phyloP scores from a whole-genome alignment of 2,329 filamentous ascomycete genomes.

The Ploettnerulaceae sp. region DNA sequence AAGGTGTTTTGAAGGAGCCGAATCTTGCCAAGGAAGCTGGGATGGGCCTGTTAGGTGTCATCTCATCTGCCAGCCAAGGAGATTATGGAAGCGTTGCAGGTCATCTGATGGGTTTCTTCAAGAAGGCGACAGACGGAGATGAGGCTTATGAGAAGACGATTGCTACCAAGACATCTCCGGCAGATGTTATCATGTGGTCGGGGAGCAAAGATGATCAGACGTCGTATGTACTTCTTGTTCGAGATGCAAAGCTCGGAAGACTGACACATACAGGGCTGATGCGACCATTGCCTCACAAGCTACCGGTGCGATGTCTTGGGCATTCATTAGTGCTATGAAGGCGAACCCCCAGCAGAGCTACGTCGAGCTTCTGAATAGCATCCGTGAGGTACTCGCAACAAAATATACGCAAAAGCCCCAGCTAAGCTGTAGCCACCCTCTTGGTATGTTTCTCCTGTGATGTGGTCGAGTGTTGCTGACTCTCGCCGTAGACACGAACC shows the following conservation, averaged over 20 bases:
- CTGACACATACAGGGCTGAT: slow-evolving; percentile 56
- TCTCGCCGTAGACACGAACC: slow-evolving; percentile 2
- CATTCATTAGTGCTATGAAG: slow-evolving; percentile 83
- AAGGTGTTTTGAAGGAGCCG: slow-evolving; percentile 52
- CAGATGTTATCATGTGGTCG: slow-evolving; percentile 96
- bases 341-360: slow-evolving; percentile 93
- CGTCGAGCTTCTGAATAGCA: slow-evolving; percentile 86
- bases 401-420: slow-evolving; percentile 94
- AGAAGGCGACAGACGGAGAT: slow-evolving; percentile 76
- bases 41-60: slow-evolving; percentile 53
- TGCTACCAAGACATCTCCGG: slow-evolving; percentile 85
- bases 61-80: slow-evolving; percentile 66
- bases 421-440: slow-evolving; percentile 86
- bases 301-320: slow-evolving; percentile 95
- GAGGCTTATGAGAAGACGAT: slow-evolving; percentile 73
- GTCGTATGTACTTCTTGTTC: slow-evolving; percentile 54
- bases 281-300: slow-evolving; percentile 77
- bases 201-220: slow-evolving; percentile 95
- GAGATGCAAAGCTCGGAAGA: background rate
- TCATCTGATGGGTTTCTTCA: slow-evolving; percentile 75
- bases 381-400: slow-evolving; percentile 76
- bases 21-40: slow-evolving; percentile 37
- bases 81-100: slow-evolving; percentile 77
- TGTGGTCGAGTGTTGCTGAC: background rate
- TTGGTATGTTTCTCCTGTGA: slow-evolving; percentile 53